Evolutionary conservation across 208 protist genomes (phyloP).

Genomic region (Crithidia thermophila): DNA sequence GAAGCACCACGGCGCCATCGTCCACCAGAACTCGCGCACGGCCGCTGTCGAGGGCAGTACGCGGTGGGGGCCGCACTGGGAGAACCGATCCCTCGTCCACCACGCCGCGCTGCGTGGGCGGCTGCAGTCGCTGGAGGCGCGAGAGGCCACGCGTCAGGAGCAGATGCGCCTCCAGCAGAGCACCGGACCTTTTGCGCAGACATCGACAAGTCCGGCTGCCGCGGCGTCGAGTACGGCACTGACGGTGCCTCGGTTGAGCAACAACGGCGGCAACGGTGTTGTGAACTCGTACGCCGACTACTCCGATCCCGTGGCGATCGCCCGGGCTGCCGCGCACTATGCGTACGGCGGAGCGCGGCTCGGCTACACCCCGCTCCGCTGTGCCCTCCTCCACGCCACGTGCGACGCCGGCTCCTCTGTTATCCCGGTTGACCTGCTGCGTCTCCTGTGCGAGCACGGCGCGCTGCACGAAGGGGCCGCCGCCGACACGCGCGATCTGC

Average conservation of each 20-base stretch:
- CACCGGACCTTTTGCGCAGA: not conserved
- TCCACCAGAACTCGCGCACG: slow-evolving; percentile 14
- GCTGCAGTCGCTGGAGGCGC: slow-evolving; percentile 20
- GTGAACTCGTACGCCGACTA: slow-evolving; percentile 12
- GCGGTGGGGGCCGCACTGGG: slow-evolving; percentile 31
- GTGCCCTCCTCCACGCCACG: slow-evolving; percentile 21
- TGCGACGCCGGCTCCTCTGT: not conserved
- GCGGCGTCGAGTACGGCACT: not conserved
- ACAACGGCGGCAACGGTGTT: not conserved
- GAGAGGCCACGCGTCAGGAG: slow-evolving; percentile 17
- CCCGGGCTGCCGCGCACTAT: slow-evolving; percentile 14
- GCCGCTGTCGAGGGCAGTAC: too few species aligned
- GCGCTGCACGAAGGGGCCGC: slow-evolving; percentile 26
- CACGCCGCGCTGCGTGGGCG: slow-evolving; percentile 19
- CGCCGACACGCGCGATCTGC: slow-evolving; percentile 48
- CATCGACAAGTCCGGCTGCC: not conserved
- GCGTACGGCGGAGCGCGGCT: slow-evolving; percentile 39
- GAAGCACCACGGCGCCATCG: slow-evolving; percentile 57
- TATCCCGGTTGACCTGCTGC: slow-evolving; percentile 31
- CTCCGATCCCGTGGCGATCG: slow-evolving; percentile 19
- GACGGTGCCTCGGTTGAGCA: not conserved
- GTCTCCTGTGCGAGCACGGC: slow-evolving; percentile 51
- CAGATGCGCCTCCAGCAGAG: slow-evolving; percentile 9
- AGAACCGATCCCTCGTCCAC: slow-evolving; percentile 35
- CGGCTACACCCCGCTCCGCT: slow-evolving; percentile 58